Evolutionary conservation across 1,139 yeast genomes (phyloP).

Genomic region (Oligophagozyma castellii): DNA sequence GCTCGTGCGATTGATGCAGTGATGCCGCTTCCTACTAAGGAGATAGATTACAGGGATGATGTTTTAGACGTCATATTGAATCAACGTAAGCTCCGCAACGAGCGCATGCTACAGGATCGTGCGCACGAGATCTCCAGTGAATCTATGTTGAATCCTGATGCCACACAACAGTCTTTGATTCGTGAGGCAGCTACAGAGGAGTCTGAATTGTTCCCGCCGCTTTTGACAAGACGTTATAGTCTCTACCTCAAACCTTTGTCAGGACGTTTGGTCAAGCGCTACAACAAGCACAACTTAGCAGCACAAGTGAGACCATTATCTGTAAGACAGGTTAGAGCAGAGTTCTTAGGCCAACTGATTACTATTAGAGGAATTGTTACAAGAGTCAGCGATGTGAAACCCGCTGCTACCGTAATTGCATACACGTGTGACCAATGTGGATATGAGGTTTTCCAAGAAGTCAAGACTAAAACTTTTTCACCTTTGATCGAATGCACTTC

Average conservation of each 20-base stretch:
- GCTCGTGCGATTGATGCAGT: constrained; percentile 61
- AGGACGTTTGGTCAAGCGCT: constrained; percentile 13
- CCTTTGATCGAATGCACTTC: constrained; percentile 84
- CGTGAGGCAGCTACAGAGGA: constrained; percentile 24
- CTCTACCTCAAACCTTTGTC: constrained; percentile 76
- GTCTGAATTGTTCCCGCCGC: constrained; percentile 60
- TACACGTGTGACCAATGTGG: constrained; percentile 98
- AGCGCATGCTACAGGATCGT: constrained; percentile 32
- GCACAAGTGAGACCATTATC: constrained; percentile 45
- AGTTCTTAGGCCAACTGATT: constrained; percentile 69
- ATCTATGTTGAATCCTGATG: constrained; percentile 23
- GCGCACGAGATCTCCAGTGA: constrained; percentile 38
- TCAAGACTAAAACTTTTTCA: constrained; percentile 66
- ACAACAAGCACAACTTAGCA: constrained; percentile 9
- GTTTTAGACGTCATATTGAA: constrained; percentile 87
- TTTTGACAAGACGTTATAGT: constrained; percentile 72
- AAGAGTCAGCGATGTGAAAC: constrained; percentile 92
- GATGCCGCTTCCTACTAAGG: constrained; percentile 71
- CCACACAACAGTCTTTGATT: constrained; percentile 17
- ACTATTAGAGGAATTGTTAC: constrained; percentile 92
- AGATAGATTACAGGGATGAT: constrained; percentile 70
- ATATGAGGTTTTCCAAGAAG: constrained; percentile 91
- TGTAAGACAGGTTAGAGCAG: constrained; percentile 82
- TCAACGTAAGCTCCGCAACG: constrained; percentile 76
- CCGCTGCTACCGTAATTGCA: constrained; percentile 80